A percentile compares a stretch with the other conserved stretches of the same genome.
phyloP scores from a whole-genome alignment of 768 basidiomycete genomes.

The Strobilomyces confusus region DNA sequence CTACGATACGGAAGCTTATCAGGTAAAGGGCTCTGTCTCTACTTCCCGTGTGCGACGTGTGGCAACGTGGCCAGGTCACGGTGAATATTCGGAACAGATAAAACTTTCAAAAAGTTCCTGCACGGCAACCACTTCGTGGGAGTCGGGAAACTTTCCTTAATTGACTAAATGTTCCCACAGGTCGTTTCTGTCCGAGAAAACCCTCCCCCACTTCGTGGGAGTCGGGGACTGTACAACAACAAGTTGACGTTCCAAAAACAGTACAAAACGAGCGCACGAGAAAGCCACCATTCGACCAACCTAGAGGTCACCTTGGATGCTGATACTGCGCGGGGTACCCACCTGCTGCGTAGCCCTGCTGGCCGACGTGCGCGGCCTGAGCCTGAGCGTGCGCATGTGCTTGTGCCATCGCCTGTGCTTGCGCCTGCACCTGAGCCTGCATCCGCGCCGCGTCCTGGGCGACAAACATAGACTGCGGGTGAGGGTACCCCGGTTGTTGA shows the following conservation, averaged over 20 bases:
- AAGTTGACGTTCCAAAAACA: slow-evolving; percentile 4
- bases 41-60: too few species aligned
- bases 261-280: slow-evolving; percentile 9
- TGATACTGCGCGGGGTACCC: slow-evolving; percentile 32
- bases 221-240: too few species aligned
- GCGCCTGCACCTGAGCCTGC: slow-evolving; percentile 43
- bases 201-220: too few species aligned
- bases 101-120: too few species aligned
- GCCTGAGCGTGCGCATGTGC: slow-evolving; percentile 40
- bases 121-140: too few species aligned
- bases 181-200: too few species aligned
- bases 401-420: slow-evolving; percentile 38
- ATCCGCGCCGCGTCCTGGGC: slow-evolving; percentile 32
- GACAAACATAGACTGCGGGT: slow-evolving; percentile 32
- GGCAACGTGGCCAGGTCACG: too few species aligned
- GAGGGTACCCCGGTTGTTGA: slow-evolving; percentile 31
- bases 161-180: too few species aligned
- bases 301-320: slow-evolving; percentile 24
- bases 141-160: too few species aligned
- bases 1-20: too few species aligned
- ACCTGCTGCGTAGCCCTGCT: slow-evolving; percentile 26
- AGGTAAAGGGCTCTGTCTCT: too few species aligned
- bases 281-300: not conserved
- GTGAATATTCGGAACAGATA: too few species aligned
- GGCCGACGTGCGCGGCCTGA: slow-evolving; percentile 27